A percentile compares a stretch with the other conserved stretches of the same genome.
phyloP scores from a whole-genome alignment of 2,329 filamentous ascomycete species.

The Coniochaeta ligniaria region DNA sequence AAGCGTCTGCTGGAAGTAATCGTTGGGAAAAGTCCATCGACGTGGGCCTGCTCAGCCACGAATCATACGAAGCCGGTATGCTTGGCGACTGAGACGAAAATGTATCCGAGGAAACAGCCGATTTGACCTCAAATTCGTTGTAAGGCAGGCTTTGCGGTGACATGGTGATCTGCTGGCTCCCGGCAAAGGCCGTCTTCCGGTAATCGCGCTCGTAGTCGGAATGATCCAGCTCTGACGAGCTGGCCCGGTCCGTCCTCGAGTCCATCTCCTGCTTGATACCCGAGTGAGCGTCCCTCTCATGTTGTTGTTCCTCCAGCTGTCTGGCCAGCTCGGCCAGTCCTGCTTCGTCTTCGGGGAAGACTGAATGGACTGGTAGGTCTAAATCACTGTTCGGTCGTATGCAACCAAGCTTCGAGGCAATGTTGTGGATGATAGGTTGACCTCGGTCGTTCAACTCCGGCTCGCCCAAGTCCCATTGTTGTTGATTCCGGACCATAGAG shows the following conservation, averaged over 20 bases:
- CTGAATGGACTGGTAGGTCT: slow-evolving; percentile 47
- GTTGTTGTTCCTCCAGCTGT: slow-evolving; percentile 43
- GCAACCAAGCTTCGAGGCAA: slow-evolving; percentile 56
- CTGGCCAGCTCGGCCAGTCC: slow-evolving; percentile 49
- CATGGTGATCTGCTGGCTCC: slow-evolving; percentile 31
- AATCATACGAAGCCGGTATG: slow-evolving; percentile 19
- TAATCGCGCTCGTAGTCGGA: slow-evolving; percentile 50
- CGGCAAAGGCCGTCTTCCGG: slow-evolving; percentile 37
- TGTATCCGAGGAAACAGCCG: slow-evolving; percentile 14
- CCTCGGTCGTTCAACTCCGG: slow-evolving; percentile 57
- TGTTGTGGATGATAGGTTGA: slow-evolving; percentile 58
- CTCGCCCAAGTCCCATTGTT: slow-evolving; percentile 55
- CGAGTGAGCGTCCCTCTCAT: slow-evolving; percentile 26
- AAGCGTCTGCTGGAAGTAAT: slow-evolving; percentile 31
- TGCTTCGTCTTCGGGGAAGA: slow-evolving; percentile 55
- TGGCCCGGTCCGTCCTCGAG: slow-evolving; percentile 36
- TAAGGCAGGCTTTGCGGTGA: slow-evolving; percentile 47
- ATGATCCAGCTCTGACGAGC: slow-evolving; percentile 47
- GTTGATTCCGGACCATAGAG: slow-evolving; percentile 51
- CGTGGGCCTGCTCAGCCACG: slow-evolving; percentile 26
- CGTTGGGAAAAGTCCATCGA: slow-evolving; percentile 31
- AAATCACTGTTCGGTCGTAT: slow-evolving; percentile 56
- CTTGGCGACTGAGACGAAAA: slow-evolving; percentile 25
- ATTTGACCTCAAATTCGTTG: slow-evolving; percentile 31
- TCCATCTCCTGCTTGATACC: slow-evolving; percentile 18